Percentiles rank a stretch among this genome's conserved stretches.
Conservation (phyloP, 148 eudicot genomes). For the Chenopodium suecicum region DNA sequence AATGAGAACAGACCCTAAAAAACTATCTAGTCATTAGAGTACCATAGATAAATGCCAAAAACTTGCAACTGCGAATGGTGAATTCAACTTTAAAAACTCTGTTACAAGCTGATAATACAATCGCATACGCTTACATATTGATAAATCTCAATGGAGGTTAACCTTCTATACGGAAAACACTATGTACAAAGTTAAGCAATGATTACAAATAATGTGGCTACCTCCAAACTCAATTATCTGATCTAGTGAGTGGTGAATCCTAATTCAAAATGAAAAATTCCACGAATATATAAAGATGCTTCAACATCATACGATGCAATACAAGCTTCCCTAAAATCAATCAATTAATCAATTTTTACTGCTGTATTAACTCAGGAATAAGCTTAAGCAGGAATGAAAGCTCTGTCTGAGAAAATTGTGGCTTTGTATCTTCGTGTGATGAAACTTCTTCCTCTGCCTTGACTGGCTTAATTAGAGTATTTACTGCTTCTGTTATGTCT, state of each 20-base stretch:
- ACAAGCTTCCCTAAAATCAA: background rate
- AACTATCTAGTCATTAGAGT: too few species aligned
- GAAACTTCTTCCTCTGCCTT: conserved; percentile 1
- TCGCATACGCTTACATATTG: background rate
- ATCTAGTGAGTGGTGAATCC: background rate
- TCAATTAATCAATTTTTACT: conserved; percentile 12
- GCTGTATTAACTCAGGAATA: conserved; percentile 47
- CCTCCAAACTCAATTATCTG: conserved; percentile 9
- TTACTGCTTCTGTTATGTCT: conserved; percentile 31
- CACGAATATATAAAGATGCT: background rate
- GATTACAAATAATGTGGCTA: background rate
- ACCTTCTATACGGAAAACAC: conserved; percentile 7
- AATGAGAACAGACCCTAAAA: too few species aligned
- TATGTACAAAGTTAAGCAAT: conserved; percentile 11
- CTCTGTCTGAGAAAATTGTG: conserved; percentile 45
- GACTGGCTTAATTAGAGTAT: conserved; percentile 29
- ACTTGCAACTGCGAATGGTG: too few species aligned
- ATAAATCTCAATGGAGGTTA: conserved; percentile 11
- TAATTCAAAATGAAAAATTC: background rate
- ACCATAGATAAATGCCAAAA: too few species aligned
- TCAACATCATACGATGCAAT: background rate
- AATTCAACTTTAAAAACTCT: too few species aligned
- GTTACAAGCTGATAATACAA: background rate
- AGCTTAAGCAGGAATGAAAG: conserved; percentile 53
- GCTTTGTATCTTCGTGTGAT: conserved; percentile 19